phyloP scores from a whole-genome alignment of 2,329 filamentous ascomycete species.

The Calonectria pseudoreteaudii region DNA sequence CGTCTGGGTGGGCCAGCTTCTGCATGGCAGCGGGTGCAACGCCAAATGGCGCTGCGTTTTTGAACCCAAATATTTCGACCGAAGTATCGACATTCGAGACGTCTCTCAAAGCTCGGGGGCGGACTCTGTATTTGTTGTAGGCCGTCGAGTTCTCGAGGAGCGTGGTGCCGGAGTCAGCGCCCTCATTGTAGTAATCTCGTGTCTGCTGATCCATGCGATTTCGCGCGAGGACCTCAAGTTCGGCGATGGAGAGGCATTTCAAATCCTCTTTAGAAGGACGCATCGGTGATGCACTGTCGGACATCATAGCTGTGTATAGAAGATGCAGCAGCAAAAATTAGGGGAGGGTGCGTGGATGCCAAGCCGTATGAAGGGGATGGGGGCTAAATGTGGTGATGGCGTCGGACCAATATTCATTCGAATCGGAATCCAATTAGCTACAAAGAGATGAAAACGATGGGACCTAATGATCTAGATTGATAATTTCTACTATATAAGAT shows the following conservation, averaged over 20 bases:
- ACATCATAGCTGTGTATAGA: neutral
- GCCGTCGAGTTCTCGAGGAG: neutral
- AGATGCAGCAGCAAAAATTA: neutral
- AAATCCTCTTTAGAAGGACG: neutral
- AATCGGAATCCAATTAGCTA: neutral
- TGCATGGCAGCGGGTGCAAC: constrained; percentile 16
- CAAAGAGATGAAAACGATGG: neutral
- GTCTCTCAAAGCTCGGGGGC: neutral
- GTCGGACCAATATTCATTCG: neutral
- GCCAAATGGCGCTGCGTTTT: constrained; percentile 1
- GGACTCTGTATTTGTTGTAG: neutral
- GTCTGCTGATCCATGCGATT: neutral
- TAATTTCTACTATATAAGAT: neutral
- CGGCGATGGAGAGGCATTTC: neutral
- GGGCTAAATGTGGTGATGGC: neutral
- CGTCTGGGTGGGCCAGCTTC: constrained; percentile 13
- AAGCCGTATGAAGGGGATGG: neutral
- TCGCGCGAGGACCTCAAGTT: neutral
- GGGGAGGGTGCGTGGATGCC: neutral
- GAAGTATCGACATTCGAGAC: neutral
- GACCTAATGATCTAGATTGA: too few relatives aligned
- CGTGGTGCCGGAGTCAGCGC: neutral
- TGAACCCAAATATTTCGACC: neutral
- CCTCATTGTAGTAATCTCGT: neutral
- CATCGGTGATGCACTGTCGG: too few relatives aligned